A percentile compares a stretch with the other conserved stretches of the same genome.
Conservation (phyloP, 2,329 filamentous ascomycete genomes). For the Ceratocystis harringtonii region DNA sequence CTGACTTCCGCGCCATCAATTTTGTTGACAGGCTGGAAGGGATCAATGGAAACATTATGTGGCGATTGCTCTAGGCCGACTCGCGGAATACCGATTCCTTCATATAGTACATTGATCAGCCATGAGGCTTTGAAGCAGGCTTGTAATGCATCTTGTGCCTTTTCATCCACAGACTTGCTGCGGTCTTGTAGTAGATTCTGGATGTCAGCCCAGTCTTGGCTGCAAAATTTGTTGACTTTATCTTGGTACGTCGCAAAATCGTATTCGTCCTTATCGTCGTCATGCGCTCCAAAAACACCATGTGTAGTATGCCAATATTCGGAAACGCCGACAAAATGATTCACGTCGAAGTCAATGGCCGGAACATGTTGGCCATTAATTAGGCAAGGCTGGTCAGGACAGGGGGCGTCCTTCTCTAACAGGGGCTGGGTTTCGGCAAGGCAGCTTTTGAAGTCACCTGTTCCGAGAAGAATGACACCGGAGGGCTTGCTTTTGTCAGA, state of each 20-base stretch:
- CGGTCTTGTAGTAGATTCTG: slow-evolving; percentile 46
- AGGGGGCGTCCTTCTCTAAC: slow-evolving; percentile 76
- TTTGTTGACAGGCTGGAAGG: slow-evolving; percentile 85
- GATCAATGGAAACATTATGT: slow-evolving; percentile 58
- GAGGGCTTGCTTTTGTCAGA: slow-evolving; percentile 25
- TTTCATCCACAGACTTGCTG: slow-evolving; percentile 62
- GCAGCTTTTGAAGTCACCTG: slow-evolving; percentile 76
- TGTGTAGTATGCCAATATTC: slow-evolving; percentile 99
- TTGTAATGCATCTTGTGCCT: slow-evolving; percentile 63
- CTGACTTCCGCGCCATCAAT: slow-evolving; percentile 84
- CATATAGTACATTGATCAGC: slow-evolving; percentile 91
- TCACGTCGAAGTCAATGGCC: slow-evolving; percentile 90
- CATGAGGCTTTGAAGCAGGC: slow-evolving; percentile 97
- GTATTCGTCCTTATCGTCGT: slow-evolving; percentile 48
- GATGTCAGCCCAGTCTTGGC: slow-evolving; percentile 66
- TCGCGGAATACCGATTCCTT: slow-evolving; percentile 85
- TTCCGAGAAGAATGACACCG: slow-evolving; percentile 52
- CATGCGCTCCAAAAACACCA: slow-evolving; percentile 53
- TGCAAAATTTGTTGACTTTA: slow-evolving; percentile 73
- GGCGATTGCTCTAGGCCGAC: slow-evolving; percentile 53
- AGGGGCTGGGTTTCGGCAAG: slow-evolving; percentile 68
- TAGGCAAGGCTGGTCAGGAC: slow-evolving; percentile 69
- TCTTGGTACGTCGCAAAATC: slow-evolving; percentile 67
- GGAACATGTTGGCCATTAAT: slow-evolving; percentile 86
- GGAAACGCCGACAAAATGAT: slow-evolving; percentile 94